Evolutionary conservation across 2,329 filamentous ascomycete genomes (phyloP).

Genomic region (Lecanicillium sp.): DNA sequence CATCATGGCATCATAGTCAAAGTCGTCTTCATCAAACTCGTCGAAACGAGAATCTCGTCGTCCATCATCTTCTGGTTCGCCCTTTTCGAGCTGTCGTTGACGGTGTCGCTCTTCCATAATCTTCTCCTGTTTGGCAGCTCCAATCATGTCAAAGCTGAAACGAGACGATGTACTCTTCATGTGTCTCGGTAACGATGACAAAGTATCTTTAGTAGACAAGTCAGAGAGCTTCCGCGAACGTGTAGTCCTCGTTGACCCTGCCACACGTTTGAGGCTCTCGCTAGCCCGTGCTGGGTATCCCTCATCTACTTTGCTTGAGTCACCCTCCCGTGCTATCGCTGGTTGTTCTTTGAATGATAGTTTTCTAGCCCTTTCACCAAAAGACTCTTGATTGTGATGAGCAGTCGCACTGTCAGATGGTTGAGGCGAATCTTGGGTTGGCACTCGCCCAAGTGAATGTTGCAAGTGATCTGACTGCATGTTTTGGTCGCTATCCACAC

Average conservation of each 20-base stretch:
- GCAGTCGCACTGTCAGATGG: no score
- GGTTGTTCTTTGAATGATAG: no score
- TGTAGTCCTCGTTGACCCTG: conserved; percentile 20
- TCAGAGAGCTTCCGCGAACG: conserved; percentile 44
- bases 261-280: neutral
- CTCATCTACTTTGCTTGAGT: conserved; percentile 2
- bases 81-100: conserved; percentile 55
- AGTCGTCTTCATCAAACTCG: conserved; percentile 52
- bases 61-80: conserved; percentile 29
- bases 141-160: conserved; percentile 76
- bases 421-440: no score
- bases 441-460: no score
- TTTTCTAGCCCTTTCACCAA: no score
- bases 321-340: neutral
- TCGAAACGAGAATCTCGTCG: conserved; percentile 47
- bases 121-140: conserved; percentile 59
- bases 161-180: conserved; percentile 72
- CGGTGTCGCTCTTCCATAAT: conserved; percentile 65
- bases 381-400: no score
- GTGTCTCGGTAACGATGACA: conserved; percentile 48
- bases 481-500: no score
- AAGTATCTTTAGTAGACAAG: conserved; percentile 33
- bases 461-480: no score
- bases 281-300: conserved; percentile 2
- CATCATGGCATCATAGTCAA: conserved; percentile 56